Evolutionary conservation across 768 basidiomycete genomes (phyloP), one percentile per base, ranked within the genome.

Genomic region (Leccinum rimulosum): DNA sequence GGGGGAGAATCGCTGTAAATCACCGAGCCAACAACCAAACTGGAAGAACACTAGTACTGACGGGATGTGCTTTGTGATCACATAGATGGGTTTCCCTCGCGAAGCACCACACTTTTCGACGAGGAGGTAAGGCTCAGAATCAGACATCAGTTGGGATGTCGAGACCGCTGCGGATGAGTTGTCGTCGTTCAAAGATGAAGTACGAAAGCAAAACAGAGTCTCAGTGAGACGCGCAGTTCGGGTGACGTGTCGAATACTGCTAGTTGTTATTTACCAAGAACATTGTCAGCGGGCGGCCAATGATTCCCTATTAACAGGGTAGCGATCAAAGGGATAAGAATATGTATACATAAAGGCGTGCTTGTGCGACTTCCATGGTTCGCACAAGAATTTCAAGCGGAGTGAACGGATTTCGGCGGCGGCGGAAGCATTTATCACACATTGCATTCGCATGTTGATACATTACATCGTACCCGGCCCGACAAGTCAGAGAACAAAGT

Each of bases 61-160:
- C 77, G 76, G 77, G 38, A 65, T 74, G 50, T 77, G 63, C 64
- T 77, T 77, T 19, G 76, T 77, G 66, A 77, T 78, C 62, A 77
- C 76, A 56, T 77, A 77, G 62, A 77, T 77, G 52, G 76, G 75
- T 53, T 70, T 74, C 50, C 77, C 76, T n/a, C 76, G 71, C 31
- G 73, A 73, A 36, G 77, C 73, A 10, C 76, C 76, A 57, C 76
- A 77, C 64, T 77, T 78, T 65, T 77, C 76, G 33, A 77, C 73
- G 55, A 78, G 68, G 50, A 77, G 74, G 57, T 73, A 73, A 45
- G 76, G 77, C 57, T 73, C 71, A 59, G 60, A 45, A 30, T 69
- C 56, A 40, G 68, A 55, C 71, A 74, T 71, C 25, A 60, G 56
- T 58, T 58, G 43, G 49, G 51, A 31, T 54, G 55, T 61, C 55